phyloP scores from a whole-genome alignment of 2,329 filamentous ascomycete genomes.

The Metarhizium rileyi region DNA sequence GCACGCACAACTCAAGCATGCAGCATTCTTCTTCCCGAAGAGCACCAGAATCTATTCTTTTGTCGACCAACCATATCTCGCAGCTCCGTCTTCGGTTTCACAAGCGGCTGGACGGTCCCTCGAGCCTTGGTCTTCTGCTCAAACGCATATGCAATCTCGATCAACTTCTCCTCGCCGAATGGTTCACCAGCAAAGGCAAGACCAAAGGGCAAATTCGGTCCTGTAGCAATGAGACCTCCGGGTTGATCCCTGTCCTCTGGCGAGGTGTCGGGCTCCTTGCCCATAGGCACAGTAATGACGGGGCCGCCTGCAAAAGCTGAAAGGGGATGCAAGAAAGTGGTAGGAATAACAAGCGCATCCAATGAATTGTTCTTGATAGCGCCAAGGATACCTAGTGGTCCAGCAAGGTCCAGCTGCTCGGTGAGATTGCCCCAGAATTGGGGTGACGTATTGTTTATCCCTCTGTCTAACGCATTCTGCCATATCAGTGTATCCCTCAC shows the following conservation, averaged over 20 bases:
- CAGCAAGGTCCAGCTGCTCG: constrained; percentile 39
- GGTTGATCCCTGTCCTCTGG: constrained; percentile 33
- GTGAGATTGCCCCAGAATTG: constrained; percentile 51
- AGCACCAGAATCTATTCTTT: neutral
- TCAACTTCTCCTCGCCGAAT: constrained; percentile 50
- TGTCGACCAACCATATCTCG: constrained; percentile 11
- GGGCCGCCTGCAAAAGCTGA: constrained; percentile 50
- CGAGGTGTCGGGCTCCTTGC: constrained; percentile 43
- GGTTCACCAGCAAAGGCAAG: constrained; percentile 49
- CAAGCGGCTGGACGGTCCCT: constrained; percentile 16
- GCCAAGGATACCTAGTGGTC: constrained; percentile 47
- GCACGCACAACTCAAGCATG: neutral
- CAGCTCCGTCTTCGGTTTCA: constrained; percentile 23
- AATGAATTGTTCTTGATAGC: constrained; percentile 43
- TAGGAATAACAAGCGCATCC: constrained; percentile 51
- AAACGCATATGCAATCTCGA: constrained; percentile 58
- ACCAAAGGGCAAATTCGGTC: constrained; percentile 51
- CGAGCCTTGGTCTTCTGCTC: constrained; percentile 44
- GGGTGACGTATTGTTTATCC: constrained; percentile 43
- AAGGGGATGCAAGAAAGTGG: constrained; percentile 33
- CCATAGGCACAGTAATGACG: constrained; percentile 51
- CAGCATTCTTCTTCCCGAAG: neutral
- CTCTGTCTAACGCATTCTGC: constrained; percentile 42
- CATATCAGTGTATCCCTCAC: constrained; percentile 45
- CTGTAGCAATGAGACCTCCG: constrained; percentile 37